Evolutionary conservation across 768 basidiomycete genomes (phyloP).

Genomic region (Myochromella boudieri): DNA sequence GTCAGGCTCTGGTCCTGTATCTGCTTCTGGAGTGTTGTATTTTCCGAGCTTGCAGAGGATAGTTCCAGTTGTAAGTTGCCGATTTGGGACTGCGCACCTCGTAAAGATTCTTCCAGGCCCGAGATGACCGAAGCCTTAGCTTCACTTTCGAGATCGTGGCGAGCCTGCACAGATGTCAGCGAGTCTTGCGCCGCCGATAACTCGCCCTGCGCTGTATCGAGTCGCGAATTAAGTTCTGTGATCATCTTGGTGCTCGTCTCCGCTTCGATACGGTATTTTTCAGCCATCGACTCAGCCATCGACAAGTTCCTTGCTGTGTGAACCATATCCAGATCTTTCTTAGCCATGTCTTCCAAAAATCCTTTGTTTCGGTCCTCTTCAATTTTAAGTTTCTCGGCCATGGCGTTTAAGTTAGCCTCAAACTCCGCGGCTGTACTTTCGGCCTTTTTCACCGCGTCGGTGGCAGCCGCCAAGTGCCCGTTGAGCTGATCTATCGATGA

Average conservation of each 20-base stretch:
- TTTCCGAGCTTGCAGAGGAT: neutral
- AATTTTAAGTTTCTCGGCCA: constrained; percentile 9
- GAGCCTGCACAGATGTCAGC: constrained; percentile 11
- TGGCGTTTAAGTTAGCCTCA: constrained; percentile 6
- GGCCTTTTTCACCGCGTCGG: constrained; percentile 5
- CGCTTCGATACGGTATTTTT: constrained; percentile 9
- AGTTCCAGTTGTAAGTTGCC: neutral
- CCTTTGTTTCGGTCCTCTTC: constrained; percentile 11
- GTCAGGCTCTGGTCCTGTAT: constrained; percentile 14
- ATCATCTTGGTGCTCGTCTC: constrained; percentile 3
- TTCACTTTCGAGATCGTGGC: constrained; percentile 11
- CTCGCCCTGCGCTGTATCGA: constrained; percentile 9
- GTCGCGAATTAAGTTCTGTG: constrained; percentile 11
- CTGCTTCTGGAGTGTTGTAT: constrained; percentile 11
- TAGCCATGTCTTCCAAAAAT: constrained; percentile 5
- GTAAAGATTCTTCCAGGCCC: constrained; percentile 9
- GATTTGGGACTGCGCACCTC: constrained; percentile 2
- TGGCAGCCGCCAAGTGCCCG: constrained; percentile 5
- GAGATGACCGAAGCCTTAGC: constrained; percentile 11
- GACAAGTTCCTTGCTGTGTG: constrained; percentile 12
- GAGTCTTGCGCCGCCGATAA: constrained; percentile 10
- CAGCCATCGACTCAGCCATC: constrained; percentile 10
- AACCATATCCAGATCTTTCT: constrained; percentile 13
- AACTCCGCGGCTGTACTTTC: constrained; percentile 7
- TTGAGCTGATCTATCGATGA: constrained; percentile 8